These are phyloP conservation scores for Pseudopyricularia javanii DNA, from an alignment of 2,329 filamentous ascomycete species.

Conservation along the genomic window DNA sequence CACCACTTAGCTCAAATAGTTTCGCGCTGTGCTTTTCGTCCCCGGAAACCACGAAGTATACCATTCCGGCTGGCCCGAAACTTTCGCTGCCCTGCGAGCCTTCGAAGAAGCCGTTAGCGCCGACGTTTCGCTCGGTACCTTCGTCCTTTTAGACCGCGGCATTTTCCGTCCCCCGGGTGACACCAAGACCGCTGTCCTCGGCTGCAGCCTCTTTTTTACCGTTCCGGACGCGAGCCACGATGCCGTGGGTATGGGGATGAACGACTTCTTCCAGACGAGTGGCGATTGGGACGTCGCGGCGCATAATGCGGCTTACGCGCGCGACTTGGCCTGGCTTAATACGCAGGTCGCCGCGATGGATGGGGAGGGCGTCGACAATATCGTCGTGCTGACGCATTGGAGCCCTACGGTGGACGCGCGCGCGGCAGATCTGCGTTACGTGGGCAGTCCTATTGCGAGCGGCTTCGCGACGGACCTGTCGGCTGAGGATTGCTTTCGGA, in stretches of 20 bases:
- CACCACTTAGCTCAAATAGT: slow-evolving; percentile 30
- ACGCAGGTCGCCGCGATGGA: slow-evolving; percentile 15
- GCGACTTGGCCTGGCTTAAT: slow-evolving; percentile 32
- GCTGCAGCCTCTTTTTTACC: slow-evolving; percentile 33
- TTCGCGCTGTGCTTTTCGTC: slow-evolving; percentile 36
- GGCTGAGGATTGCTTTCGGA: slow-evolving; percentile 20
- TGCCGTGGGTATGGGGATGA: slow-evolving; percentile 27
- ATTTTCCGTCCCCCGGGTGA: slow-evolving; percentile 11
- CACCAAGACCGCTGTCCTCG: slow-evolving; percentile 16
- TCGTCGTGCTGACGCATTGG: slow-evolving; percentile 29
- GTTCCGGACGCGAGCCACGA: slow-evolving; percentile 23
- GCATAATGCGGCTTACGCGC: slow-evolving; percentile 23
- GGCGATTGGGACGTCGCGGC: slow-evolving; percentile 21
- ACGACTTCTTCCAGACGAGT: slow-evolving; percentile 38
- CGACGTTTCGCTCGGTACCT: slow-evolving; percentile 17
- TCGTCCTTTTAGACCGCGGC: slow-evolving; percentile 24
- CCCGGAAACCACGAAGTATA: slow-evolving; percentile 47
- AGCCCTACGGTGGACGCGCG: slow-evolving; percentile 22
- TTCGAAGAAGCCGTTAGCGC: slow-evolving; percentile 17
- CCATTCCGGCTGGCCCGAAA: slow-evolving; percentile 21
- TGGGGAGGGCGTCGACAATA: slow-evolving; percentile 7
- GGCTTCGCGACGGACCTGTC: slow-evolving; percentile 28
- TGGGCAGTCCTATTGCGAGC: slow-evolving; percentile 9
- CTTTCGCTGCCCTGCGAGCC: slow-evolving; percentile 13
- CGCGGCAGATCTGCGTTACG: slow-evolving; percentile 20